Evolutionary conservation across 345 rosid genomes (phyloP).

Genomic region (Arabis alpina): DNA sequence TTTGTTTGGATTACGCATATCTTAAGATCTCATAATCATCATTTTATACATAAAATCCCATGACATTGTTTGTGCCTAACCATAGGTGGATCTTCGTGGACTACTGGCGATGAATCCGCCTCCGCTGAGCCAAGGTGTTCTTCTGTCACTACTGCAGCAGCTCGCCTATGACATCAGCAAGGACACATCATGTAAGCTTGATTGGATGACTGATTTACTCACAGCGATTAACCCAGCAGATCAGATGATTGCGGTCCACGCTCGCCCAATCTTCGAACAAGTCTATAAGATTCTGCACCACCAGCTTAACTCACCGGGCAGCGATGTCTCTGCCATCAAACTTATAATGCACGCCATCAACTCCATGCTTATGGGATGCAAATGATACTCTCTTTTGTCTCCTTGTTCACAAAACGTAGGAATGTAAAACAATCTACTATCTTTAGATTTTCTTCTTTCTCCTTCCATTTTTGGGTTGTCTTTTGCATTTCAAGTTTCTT

Average conservation of each 20-base stretch:
- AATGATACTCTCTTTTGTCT: slow-evolving; percentile 43
- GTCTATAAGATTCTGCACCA: slow-evolving; percentile 68
- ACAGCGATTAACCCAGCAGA: slow-evolving; percentile 75
- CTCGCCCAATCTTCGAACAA: slow-evolving; percentile 74
- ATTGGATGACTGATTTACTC: slow-evolving; percentile 87
- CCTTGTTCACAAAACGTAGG: slow-evolving; percentile 34
- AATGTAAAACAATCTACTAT: slow-evolving; percentile 1
- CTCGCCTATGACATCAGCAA: slow-evolving; percentile 74
- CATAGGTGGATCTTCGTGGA: slow-evolving; percentile 70
- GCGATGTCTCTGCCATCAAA: slow-evolving; percentile 58
- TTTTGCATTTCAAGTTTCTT: slow-evolving; percentile 20
- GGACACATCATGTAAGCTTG: slow-evolving; percentile 64
- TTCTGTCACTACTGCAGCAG: slow-evolving; percentile 84
- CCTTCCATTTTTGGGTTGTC: slow-evolving; percentile 30
- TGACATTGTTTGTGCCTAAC: slow-evolving; percentile 13
- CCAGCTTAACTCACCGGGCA: slow-evolving; percentile 53
- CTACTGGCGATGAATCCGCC: slow-evolving; percentile 58
- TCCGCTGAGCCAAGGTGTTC: slow-evolving; percentile 89
- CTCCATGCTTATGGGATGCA: slow-evolving; percentile 62
- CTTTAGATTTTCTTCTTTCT: not conserved
- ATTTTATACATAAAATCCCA: not conserved
- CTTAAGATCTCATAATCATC: not conserved
- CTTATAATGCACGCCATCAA: slow-evolving; percentile 76
- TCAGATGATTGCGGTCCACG: slow-evolving; percentile 62
- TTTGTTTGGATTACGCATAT: not conserved